Base-by-base conservation (phyloP, 2,329 filamentous ascomycete genomes). In the Triangularia verruculosa region DNA sequence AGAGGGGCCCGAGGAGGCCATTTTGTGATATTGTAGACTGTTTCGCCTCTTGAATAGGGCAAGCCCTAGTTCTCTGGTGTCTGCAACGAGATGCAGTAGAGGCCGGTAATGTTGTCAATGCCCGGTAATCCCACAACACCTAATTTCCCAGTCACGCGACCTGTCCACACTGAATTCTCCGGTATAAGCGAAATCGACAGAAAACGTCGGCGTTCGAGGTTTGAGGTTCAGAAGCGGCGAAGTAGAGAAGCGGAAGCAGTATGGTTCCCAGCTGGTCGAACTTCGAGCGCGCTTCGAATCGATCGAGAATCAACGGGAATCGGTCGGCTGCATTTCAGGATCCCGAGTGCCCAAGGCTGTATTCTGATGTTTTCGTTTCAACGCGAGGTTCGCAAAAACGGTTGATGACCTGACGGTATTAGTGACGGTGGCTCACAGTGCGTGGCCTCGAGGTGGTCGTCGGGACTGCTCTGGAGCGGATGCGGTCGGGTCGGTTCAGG, bases 1-100 rank as follows among this genome's bases (percentile, higher is more conserved):
- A 72, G 66, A 57, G 3, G 81, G 78, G 28, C 80, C 78, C n/a
- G 81, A 78, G 61, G 83, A 82, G 71, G 85, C 82, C 84, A 87
- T 87, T 68, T 67, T 75, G 74, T 1, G 6, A 54, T 27, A 17
- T 54, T 12, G 22, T 25, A 15, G 22, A 15, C 22, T 25, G 4
- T 27, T n/a, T 25, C 22, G 12, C 12, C 12, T 54, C 25, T 15
- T 25, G 22, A 2, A 28, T 25, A 8, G 17, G 24, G 51, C 20
- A 53, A 27, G 20, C 15, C 15, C 25, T 53, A 24, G 6, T 7
- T 13, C 4, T 15, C 20, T 53, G 51, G 20, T n/a, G 4, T 28
- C 22, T 54, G 56, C 17, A 25, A 43, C 27, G 17, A 28, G 20
- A 24, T 22, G 30, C 17, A 39, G 20, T 43, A 13, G 25, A 43